A percentile compares a stretch with the other conserved stretches of the same genome.
These are phyloP conservation scores for Tremellales sp. DNA, from an alignment of 1,284 basidiomycete species.

Conservation along the genomic window DNA sequence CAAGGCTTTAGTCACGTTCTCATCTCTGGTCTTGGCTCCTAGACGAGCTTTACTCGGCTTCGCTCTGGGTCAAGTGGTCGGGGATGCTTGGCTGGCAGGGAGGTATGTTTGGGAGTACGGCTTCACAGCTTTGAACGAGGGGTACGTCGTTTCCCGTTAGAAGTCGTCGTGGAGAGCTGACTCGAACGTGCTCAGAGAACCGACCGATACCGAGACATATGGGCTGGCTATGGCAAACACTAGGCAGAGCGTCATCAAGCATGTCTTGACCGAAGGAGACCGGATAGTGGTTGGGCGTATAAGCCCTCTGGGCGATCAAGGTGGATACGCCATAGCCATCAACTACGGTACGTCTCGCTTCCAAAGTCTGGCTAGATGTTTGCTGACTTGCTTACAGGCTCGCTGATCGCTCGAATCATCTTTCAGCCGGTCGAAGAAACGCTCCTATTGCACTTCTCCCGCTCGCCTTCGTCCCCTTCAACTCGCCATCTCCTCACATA, in stretches of 20 bases:
- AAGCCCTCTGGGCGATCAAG: constrained; percentile 78
- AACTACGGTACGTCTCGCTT: constrained; percentile 70
- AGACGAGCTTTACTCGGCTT: constrained; percentile 70
- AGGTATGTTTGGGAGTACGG: constrained; percentile 41
- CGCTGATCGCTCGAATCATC: constrained; percentile 79
- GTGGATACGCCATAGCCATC: constrained; percentile 86
- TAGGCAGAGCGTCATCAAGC: constrained; percentile 65
- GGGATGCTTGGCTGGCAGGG: constrained; percentile 53
- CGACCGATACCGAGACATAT: not conserved
- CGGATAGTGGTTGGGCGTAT: constrained; percentile 80
- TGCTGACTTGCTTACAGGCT: constrained; percentile 56
- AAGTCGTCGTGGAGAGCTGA: not conserved
- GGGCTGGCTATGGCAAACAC: constrained; percentile 60
- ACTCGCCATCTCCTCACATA: constrained; percentile 47
- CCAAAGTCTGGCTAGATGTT: not conserved
- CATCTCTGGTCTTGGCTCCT: constrained; percentile 53
- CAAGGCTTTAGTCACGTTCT: constrained; percentile 68
- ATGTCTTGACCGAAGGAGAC: constrained; percentile 92
- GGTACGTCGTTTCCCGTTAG: too few relatives aligned
- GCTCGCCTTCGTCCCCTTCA: constrained; percentile 51
- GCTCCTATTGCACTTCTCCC: constrained; percentile 79
- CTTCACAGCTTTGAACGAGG: too few relatives aligned
- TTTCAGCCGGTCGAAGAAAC: constrained; percentile 93
- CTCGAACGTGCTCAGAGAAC: not conserved
- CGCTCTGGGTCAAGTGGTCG: constrained; percentile 71